Evolutionary conservation across 192 early-diverging fungal species (phyloP), one percentile per base, ranked within the genome.

Genomic region (Gaertneriomyces semiglobifer): DNA sequence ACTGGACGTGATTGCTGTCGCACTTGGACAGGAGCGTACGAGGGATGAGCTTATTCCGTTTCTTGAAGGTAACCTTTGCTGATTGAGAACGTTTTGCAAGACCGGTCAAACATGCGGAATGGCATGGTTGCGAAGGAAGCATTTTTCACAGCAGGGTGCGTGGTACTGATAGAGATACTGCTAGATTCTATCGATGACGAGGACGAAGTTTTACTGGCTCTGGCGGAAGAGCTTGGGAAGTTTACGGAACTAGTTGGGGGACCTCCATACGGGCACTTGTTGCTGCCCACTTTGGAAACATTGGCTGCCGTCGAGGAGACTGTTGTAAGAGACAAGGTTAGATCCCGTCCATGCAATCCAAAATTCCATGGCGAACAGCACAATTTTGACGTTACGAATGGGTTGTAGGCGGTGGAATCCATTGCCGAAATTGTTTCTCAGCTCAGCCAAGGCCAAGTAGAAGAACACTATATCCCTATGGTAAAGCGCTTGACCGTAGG

Each of bases 141-240:
- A 33, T 33, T 33, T 33, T 33, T 33, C 25, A 2, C 25, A 33
- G 2, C 25, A 33, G n/a, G n/a, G 25, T 33, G 0, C 25, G 0
- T 0, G 25, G 25, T 33, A 1, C 25, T 33, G 2, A 33, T 50
- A 1, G 48, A 12, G 12, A 50, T 50, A 2, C 48, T n/a, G 40
- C 19, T 72, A 95, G 96, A 99, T 81, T 94, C 94, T 11, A 95
- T 96, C 70, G 95, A 99, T 77, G 97, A 99, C 73, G 97, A 99
- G 71, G 97, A 99, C 74, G 97, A 99, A 74, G 88, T 99, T 42
- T 74, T 99, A 60, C 68, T 95, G 18, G 89, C 92, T 44, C 79
- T 99, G 44, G 97, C 95, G 12, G 92, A 96, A 74, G 90, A 97
- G 64, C 84, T 99, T 48, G 95, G 93, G 18, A 80, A 88, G 71